Conservation (phyloP, 148 eudicot genomes). For the Spergularia marina region DNA sequence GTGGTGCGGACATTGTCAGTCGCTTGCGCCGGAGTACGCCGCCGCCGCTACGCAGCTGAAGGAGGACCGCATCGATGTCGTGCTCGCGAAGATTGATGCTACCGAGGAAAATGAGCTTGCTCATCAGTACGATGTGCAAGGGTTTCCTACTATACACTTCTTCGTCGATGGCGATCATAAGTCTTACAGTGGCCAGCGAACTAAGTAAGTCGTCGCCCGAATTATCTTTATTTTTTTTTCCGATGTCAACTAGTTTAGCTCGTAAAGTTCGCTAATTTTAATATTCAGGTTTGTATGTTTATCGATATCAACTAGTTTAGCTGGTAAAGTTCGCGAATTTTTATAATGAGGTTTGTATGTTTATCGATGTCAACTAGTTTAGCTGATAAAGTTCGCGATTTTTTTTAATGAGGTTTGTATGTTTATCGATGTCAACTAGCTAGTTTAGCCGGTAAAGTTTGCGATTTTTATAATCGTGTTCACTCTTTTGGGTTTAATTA, state of each 20-base stretch:
- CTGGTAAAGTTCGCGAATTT: neutral
- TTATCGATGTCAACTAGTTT: neutral
- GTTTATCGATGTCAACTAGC: too few relatives aligned
- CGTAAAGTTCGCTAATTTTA: neutral
- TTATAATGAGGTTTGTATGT: neutral
- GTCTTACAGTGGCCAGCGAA: conserved; percentile 61
- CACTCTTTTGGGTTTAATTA: neutral
- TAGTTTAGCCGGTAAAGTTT: neutral
- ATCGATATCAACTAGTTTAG: neutral
- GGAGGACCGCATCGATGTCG: conserved; percentile 45
- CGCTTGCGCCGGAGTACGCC: conserved; percentile 88
- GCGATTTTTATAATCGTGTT: neutral
- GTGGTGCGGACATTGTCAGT: conserved; percentile 88
- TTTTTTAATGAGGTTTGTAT: too few relatives aligned
- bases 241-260: neutral
- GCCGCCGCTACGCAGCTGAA: conserved; percentile 86
- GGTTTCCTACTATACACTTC: conserved; percentile 76
- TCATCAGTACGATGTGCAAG: conserved; percentile 71
- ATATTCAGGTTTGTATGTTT: neutral
- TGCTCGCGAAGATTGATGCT: conserved; percentile 86
- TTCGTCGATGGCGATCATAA: conserved; percentile 87
- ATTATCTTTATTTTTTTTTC: neutral
- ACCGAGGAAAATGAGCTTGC: conserved; percentile 72
- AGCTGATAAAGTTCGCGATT: too few relatives aligned
- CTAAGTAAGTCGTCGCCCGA: conserved; percentile 41